Percentiles rank a stretch among this genome's conserved stretches.
These are phyloP conservation scores for Byssochlamys sp. DNA, from an alignment of 2,329 filamentous ascomycete species.

Conservation along the genomic window DNA sequence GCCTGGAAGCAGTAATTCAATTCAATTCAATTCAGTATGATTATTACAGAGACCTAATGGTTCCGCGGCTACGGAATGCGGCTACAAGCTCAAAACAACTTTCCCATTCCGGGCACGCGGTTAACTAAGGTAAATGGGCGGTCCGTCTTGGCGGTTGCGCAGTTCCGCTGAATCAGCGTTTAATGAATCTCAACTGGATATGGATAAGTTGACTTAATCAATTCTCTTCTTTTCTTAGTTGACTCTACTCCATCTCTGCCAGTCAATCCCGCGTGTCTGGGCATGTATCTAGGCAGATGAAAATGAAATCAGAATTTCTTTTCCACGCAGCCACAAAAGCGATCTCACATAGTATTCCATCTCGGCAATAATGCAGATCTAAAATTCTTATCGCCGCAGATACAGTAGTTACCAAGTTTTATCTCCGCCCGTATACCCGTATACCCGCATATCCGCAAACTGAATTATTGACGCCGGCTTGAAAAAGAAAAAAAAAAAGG, in stretches of 20 bases:
- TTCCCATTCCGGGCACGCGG: background rate
- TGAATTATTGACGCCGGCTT: too few relatives aligned
- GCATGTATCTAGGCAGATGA: background rate
- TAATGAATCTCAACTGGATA: background rate
- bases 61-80: background rate
- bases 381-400: background rate
- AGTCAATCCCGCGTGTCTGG: background rate
- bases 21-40: too few relatives aligned
- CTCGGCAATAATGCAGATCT: background rate
- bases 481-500: too few relatives aligned
- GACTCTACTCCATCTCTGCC: background rate
- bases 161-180: background rate
- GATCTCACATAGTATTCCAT: background rate
- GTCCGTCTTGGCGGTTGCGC: background rate
- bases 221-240: background rate
- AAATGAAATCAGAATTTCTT: background rate
- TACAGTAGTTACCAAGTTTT: background rate
- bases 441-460: background rate
- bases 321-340: background rate
- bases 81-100: background rate
- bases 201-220: too few relatives aligned
- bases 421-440: background rate
- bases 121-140: background rate
- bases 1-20: conserved; percentile 58
- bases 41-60: background rate